Evolutionary conservation across 768 basidiomycete genomes (phyloP), one percentile per base, ranked within the genome.

Genomic region (Dioszegia hungarica): DNA sequence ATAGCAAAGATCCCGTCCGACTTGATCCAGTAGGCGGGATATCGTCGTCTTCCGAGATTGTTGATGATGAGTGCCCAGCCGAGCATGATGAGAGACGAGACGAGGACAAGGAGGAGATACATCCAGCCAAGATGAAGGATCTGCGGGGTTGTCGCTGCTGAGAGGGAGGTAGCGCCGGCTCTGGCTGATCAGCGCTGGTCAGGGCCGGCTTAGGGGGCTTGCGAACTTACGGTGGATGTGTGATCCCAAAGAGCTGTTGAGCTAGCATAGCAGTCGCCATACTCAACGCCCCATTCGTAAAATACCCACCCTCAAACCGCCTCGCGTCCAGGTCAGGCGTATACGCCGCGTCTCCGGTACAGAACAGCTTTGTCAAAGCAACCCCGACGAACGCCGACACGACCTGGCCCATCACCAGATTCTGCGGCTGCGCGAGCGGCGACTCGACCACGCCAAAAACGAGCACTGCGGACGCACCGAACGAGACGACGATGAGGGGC

Each of bases 1-100:
- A 51, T 17, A 1, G 25, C 20, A 25, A 66, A 60, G 10, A 37
- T 31, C 24, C 53, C 33, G 5, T 56, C 49, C 14, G 67, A 60
- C 14, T 56, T 38, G 25, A 61, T 46, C 68, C 70, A 72, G 52
- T 64, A 69, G 6, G 57, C 44, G 0, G 68, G 68, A 39, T 66
- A 72, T 33, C 66, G 44, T 24, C 66, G 43, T 24, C 70, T 34
- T 10, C 68, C 70, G n/a, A 72, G 27, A 43, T 72, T 69, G 25
- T 72, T 72, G 60, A 69, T 68, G 44, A 72, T 53, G 24, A 69
- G 48, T 3, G 68, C 70, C 66, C 65, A 69, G 15, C 24, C 63
- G 5, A 66, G 49, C 61, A 68, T 66, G 51, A 68, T 24, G 25
- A 67, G 41, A 0, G 63, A 54, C 5, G 67, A 61, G 20, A 45